Evolutionary conservation across 2,329 filamentous ascomycete species (phyloP), one percentile per base, ranked within the genome.

Genomic region (Fragosphaeria purpurea): DNA sequence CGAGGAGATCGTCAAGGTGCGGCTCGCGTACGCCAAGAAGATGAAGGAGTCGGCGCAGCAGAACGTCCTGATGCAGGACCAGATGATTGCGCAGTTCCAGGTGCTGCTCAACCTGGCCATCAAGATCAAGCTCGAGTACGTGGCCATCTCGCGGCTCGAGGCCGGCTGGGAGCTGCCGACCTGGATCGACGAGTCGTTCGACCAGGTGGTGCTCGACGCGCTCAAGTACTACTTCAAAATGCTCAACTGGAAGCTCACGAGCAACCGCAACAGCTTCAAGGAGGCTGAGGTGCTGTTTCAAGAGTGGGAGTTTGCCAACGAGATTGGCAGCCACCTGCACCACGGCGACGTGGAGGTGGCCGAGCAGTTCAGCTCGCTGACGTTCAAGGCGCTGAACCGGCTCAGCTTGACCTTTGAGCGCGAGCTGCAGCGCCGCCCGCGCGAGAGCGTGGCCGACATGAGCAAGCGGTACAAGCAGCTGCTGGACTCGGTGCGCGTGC

Each of bases 231-330:
- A 98, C 68, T 98, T 98, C 76, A 93, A 91, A 65, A 90, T 98
- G 79, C 74, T 98, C 43, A 96, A 97, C 63, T 97, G 90, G 88
- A 97, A 97, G 67, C 73, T 98, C 48, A 90, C 86, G 59, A 88
- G 89, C 50, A 97, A 97, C 72, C 97, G 96, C 66, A 98, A 97
- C 69, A 96, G 90, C 0, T 98, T 98, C 77, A 97, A 97, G 64
- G 93, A 98, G 66, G 93, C 93, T 6, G 93, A 98, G 72, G 85
- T 98, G 56, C 71, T 98, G 45, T 94, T 96, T 63, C 89, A 95
- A 61, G 93, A 98, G 67, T 98, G 93, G 93, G 88, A 89, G 51
- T 97, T 97, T 62, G 94, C 87, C 48, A 97, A 97, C 61, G 83
- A 90, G 60, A 88, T 98, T 51, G 93, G 91, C 32, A 81, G 87